Evolutionary conservation across 2,329 filamentous ascomycete genomes (phyloP), one percentile per base, ranked within the genome.

Genomic region (Bimuria novae-zelandiae): DNA sequence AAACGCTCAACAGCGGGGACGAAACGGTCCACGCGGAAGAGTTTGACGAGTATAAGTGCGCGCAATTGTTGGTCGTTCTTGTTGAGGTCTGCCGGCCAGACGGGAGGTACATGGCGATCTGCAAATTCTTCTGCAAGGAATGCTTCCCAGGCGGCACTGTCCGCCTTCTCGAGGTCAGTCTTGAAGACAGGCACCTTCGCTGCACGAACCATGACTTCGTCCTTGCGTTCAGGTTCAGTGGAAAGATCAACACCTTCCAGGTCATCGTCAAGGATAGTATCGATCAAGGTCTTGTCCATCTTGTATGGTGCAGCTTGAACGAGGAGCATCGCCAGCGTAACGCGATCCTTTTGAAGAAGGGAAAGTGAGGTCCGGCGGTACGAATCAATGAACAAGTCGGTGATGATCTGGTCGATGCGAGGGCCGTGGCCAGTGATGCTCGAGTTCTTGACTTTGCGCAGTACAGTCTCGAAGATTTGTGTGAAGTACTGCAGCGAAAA

Each of bases 401-500:
- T 88, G 65, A 99, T 86, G 62, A 99, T 99, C 49, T 93, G 86
- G 69, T 97, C 90, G 44, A 94, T 88, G 30, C 94, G 89, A 12
- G 80, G 81, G 61, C 90, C 86, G 75, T 96, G 85, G 59, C 94
- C 88, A 27, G 83, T 87, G 73, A 89, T 86, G 17, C 83, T 82
- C 46, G 94, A 80, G 54, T 85, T 86, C 67, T 88, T 87, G 74
- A 95, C 95, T 53, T 85, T 83, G 63, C 89, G 89, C 33, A 99
- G 82, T 7, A 99, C 94, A 5, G 89, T 86, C 71, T 96, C 90
- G 83, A 99, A 99, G 64, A 99, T 99, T 72, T 97, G 90, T 50
- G 96, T 84, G 77, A 99, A 99, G 77, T 96, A 99, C 75, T 97
- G 92, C 54, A 99, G 82, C 32, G 94, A 99, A 81, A 99, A 99